A percentile compares a stretch with the other conserved stretches of the same genome.
phyloP scores from a whole-genome alignment of 176 grass and related monocot genomes.

The Zoysia pacifica region DNA sequence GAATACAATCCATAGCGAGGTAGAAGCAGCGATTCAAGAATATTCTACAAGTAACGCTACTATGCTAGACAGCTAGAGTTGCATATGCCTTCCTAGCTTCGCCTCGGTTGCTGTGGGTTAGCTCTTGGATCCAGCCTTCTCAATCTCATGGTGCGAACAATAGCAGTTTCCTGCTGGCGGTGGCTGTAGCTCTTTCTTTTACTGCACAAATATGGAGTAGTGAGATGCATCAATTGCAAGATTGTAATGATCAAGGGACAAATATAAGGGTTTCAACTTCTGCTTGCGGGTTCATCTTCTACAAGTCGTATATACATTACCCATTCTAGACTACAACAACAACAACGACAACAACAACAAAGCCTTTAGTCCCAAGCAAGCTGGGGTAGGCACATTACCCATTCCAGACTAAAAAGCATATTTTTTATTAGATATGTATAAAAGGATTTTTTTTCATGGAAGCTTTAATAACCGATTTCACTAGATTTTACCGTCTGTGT shows the following conservation, averaged over 20 bases:
- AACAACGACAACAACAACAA: no score
- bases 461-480: neutral
- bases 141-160: conserved; percentile 49
- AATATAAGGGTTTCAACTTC: neutral
- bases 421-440: neutral
- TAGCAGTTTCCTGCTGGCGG: conserved; percentile 60
- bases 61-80: no score
- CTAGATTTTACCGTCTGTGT: neutral
- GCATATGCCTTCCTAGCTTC: conserved; percentile 37
- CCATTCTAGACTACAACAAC: no score
- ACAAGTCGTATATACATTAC: neutral
- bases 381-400: no score
- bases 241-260: neutral
- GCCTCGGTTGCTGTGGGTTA: conserved; percentile 31
- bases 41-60: conserved; percentile 19
- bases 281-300: neutral
- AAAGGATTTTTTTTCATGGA: neutral
- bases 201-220: conserved; percentile 50
- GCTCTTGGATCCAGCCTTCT: conserved; percentile 55
- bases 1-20: conserved; percentile 36
- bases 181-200: conserved; percentile 69
- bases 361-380: no score
- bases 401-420: neutral
- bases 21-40: conserved; percentile 33
- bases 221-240: neutral